Evolutionary conservation across 768 basidiomycete genomes (phyloP).

Genomic region (Suillus clintonianus): DNA sequence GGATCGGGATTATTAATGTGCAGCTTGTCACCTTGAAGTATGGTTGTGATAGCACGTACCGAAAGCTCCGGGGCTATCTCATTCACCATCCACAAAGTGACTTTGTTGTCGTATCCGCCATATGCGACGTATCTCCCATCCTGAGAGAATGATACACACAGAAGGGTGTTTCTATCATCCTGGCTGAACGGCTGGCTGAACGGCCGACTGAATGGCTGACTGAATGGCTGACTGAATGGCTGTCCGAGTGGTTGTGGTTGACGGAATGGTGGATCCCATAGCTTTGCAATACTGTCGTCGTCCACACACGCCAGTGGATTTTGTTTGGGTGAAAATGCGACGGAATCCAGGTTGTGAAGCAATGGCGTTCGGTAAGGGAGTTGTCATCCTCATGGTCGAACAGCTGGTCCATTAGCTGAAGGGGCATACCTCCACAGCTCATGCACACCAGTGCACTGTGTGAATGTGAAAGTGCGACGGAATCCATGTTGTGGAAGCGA

Average conservation of each 20-base stretch:
- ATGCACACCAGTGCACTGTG: too few species aligned
- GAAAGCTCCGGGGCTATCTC: neutral
- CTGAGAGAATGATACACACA: neutral
- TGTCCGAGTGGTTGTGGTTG: too few species aligned
- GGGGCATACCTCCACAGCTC: too few species aligned
- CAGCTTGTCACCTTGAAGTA: neutral
- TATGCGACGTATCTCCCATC: neutral
- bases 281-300: neutral
- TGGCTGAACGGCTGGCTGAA: neutral
- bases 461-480: too few species aligned
- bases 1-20: neutral
- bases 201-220: neutral
- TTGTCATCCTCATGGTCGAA: too few species aligned
- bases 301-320: neutral
- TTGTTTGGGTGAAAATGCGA: neutral
- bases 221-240: too few species aligned
- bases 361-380: too few species aligned
- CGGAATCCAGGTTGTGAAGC: neutral
- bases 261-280: neutral
- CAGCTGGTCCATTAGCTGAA: too few species aligned
- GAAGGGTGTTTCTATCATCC: neutral
- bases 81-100: neutral
- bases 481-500: neutral
- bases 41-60: neutral
- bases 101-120: neutral